Percentiles rank a stretch among this genome's conserved stretches.
Conservation (phyloP, 2,329 filamentous ascomycete genomes). For the Colletotrichum destructivum region DNA sequence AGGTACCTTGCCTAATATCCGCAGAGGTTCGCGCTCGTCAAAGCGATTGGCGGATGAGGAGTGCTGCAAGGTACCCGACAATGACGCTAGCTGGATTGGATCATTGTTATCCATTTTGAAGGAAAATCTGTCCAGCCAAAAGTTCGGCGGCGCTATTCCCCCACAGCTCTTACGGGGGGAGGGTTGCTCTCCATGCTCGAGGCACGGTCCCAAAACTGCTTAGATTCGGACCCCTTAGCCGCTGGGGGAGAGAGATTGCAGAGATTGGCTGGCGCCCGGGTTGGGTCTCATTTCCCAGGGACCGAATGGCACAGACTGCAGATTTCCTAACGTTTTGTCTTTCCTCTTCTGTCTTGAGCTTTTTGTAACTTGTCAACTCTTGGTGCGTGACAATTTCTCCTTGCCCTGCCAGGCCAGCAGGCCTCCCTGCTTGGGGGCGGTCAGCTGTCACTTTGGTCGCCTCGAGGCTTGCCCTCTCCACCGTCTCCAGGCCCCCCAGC, state of each 20-base stretch:
- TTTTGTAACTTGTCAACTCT: neutral
- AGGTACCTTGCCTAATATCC: neutral
- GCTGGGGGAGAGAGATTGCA: neutral
- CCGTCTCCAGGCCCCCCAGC: neutral
- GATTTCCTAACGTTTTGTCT: conserved; percentile 35
- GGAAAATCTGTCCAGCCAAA: conserved; percentile 22
- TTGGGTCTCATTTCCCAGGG: conserved; percentile 36
- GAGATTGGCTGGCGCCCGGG: conserved; percentile 24
- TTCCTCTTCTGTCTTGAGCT: conserved; percentile 32
- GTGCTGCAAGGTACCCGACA: conserved; percentile 41
- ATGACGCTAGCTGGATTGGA: conserved; percentile 4
- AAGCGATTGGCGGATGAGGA: conserved; percentile 38
- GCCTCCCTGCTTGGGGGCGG: conserved; percentile 24
- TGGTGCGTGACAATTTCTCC: neutral
- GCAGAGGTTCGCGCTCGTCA: conserved; percentile 3
- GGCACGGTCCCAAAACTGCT: conserved; percentile 29
- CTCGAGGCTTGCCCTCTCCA: neutral
- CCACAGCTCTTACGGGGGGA: neutral
- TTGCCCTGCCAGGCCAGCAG: conserved; percentile 2
- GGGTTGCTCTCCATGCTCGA: conserved; percentile 1
- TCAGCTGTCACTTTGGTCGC: conserved; percentile 14
- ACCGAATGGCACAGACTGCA: neutral
- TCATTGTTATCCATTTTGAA: neutral
- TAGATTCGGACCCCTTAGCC: neutral
- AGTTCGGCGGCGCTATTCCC: neutral